Percentiles rank a stretch among this genome's conserved stretches.
Evolutionary conservation across 2,329 filamentous ascomycete genomes (phyloP).

Genomic region (Hansfordia pulvinata): DNA sequence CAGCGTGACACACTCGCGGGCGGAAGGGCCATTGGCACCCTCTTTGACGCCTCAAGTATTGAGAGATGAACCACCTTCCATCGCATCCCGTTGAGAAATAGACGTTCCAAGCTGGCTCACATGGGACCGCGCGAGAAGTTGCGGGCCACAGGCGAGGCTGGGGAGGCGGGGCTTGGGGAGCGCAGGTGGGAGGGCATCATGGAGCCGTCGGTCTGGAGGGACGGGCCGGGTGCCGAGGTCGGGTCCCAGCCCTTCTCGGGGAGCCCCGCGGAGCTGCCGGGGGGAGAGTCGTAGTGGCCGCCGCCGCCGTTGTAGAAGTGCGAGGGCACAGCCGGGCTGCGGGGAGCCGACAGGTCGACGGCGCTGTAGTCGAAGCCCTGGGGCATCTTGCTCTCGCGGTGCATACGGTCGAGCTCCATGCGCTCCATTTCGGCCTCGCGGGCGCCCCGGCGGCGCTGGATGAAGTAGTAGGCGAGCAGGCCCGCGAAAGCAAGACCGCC

Average conservation of each 20-base stretch:
- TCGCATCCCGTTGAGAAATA: too few relatives aligned
- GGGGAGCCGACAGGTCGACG: constrained; percentile 22
- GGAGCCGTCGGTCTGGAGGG: too few relatives aligned
- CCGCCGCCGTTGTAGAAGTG: constrained; percentile 18
- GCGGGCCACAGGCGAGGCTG: too few relatives aligned
- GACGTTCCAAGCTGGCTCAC: too few relatives aligned
- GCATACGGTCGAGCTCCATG: constrained; percentile 35
- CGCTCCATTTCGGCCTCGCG: constrained; percentile 31
- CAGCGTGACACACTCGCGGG: too few relatives aligned
- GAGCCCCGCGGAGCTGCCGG: constrained; percentile 8
- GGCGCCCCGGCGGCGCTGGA: constrained; percentile 37
- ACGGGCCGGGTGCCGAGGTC: too few relatives aligned
- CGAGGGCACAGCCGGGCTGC: constrained; percentile 12
- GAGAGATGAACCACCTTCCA: too few relatives aligned
- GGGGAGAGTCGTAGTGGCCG: constrained; percentile 13
- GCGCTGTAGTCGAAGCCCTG: constrained; percentile 26
- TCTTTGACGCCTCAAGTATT: too few relatives aligned
- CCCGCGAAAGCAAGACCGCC: constrained; percentile 18
- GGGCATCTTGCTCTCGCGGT: constrained; percentile 31
- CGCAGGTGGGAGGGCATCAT: too few relatives aligned
- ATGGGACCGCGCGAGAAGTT: too few relatives aligned
- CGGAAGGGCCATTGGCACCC: too few relatives aligned
- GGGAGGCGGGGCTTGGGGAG: too few relatives aligned
- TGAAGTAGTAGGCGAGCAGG: constrained; percentile 38
- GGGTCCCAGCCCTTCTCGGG: constrained; percentile 11